Evolutionary conservation across 176 grass and related monocot genomes (phyloP).

Genomic region (Tillandsia fasciculata): DNA sequence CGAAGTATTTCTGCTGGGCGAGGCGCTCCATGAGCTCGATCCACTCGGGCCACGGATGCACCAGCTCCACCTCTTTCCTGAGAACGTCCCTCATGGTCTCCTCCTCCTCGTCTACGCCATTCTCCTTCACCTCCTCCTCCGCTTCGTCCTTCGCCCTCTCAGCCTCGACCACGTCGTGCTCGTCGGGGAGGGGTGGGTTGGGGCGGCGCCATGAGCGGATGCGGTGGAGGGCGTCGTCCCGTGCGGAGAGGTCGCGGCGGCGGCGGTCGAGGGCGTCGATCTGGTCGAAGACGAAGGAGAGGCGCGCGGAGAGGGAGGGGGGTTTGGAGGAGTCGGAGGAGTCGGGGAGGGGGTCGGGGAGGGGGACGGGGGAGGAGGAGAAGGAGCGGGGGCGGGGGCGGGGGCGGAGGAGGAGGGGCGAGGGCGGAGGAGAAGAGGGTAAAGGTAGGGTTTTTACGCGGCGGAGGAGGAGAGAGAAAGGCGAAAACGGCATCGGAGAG

Average conservation of each 20-base stretch:
- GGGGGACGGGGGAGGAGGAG: conserved; percentile 12
- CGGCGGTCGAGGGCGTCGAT: conserved; percentile 59
- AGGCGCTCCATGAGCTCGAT: conserved; percentile 87
- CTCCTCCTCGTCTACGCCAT: conserved; percentile 5
- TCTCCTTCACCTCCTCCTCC: conserved; percentile 5
- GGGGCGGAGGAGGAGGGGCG: not conserved
- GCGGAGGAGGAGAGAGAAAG: conserved; percentile 13
- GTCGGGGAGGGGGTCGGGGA: not conserved
- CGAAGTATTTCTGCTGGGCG: conserved; percentile 69
- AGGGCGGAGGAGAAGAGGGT: not conserved
- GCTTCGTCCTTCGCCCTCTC: not conserved
- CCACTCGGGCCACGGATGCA: conserved; percentile 96
- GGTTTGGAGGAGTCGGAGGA: conserved; percentile 33
- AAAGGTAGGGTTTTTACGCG: not conserved
- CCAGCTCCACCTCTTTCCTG: conserved; percentile 75
- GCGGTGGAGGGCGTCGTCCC: conserved; percentile 72
- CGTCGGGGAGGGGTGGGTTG: not conserved
- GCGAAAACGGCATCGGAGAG: conserved; percentile 26
- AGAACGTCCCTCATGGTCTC: conserved; percentile 49
- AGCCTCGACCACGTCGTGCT: not conserved
- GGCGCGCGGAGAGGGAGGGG: conserved; percentile 75
- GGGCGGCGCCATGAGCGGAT: conserved; percentile 75
- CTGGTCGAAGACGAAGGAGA: conserved; percentile 94
- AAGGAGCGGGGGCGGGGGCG: not conserved
- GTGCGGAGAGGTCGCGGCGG: conserved; percentile 49